These are phyloP conservation scores for Cardamine resedifolia DNA, from an alignment of 345 rosid species.

Conservation along the genomic window DNA sequence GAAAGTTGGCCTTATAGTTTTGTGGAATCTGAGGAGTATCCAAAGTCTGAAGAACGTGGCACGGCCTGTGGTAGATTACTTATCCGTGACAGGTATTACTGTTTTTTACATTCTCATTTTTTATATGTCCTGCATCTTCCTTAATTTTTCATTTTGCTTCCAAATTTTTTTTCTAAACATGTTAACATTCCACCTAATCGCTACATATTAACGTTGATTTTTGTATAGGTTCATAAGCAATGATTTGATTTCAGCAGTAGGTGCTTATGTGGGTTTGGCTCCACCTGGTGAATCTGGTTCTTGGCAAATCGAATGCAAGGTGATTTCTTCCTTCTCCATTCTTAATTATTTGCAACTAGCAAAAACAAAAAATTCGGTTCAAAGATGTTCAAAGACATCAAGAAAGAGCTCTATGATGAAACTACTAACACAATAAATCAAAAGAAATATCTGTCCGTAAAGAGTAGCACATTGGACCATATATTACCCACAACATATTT, in stretches of 20 bases:
- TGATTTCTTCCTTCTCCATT: slow-evolving; percentile 29
- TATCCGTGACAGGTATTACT: slow-evolving; percentile 57
- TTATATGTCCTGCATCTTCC: neutral
- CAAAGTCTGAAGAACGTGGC: slow-evolving; percentile 67
- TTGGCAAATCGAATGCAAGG: slow-evolving; percentile 91
- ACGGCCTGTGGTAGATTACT: slow-evolving; percentile 60
- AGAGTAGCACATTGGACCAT: neutral
- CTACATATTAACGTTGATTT: neutral
- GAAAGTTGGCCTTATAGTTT: slow-evolving; percentile 91
- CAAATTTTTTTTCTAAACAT: neutral
- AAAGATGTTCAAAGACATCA: neutral
- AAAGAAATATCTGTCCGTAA: neutral
- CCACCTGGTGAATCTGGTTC: slow-evolving; percentile 73
- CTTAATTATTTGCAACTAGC: neutral
- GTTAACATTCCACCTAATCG: neutral
- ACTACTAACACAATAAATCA: neutral
- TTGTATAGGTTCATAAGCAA: slow-evolving; percentile 51
- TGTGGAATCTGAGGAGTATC: slow-evolving; percentile 87
- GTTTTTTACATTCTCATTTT: neutral
- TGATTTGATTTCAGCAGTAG: slow-evolving; percentile 44
- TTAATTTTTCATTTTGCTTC: neutral
- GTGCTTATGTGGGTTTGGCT: slow-evolving; percentile 81
- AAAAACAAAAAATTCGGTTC: neutral
- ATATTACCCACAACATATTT: neutral
- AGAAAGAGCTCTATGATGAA: neutral